phyloP scores from a whole-genome alignment of 2,329 filamentous ascomycete species.

The Penicillium sp. region DNA sequence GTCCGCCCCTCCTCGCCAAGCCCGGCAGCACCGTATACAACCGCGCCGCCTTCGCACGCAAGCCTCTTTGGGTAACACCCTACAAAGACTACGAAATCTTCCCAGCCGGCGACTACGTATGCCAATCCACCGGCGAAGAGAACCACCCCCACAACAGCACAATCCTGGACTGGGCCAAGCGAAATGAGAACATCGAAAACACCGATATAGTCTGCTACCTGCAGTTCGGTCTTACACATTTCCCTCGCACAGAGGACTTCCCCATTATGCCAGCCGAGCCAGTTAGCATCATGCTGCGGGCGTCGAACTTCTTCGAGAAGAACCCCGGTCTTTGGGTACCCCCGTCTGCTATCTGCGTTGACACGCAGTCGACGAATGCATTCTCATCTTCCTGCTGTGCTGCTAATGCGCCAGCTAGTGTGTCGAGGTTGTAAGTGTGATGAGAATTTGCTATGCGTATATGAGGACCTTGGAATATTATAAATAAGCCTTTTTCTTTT shows the following conservation, averaged over 20 bases:
- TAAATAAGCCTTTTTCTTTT: conserved; percentile 7
- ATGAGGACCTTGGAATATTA: conserved; percentile 6
- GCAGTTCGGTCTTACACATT: conserved; percentile 57
- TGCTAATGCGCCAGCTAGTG: conserved; percentile 13
- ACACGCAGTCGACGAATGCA: conserved; percentile 26
- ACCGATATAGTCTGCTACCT: conserved; percentile 55
- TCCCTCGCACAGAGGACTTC: conserved; percentile 51
- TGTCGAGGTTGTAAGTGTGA: conserved; percentile 16
- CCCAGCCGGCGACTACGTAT: conserved; percentile 57
- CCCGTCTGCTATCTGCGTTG: conserved; percentile 28
- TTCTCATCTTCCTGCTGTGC: conserved; percentile 24
- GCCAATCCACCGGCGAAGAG: conserved; percentile 50
- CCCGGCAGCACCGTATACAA: conserved; percentile 53
- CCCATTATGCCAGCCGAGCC: conserved; percentile 58
- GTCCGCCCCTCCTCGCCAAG: conserved; percentile 44
- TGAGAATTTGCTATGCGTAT: too few relatives aligned
- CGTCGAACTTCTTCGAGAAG: conserved; percentile 56
- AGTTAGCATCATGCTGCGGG: conserved; percentile 54
- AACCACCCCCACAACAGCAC: conserved; percentile 44
- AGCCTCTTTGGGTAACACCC: conserved; percentile 56
- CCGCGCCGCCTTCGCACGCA: conserved; percentile 56
- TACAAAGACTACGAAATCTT: conserved; percentile 57
- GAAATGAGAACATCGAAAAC: conserved; percentile 53
- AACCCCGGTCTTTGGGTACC: conserved; percentile 59
- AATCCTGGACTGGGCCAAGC: conserved; percentile 32